Conservation (phyloP, 768 basidiomycete species). For the Glaciozyma martinii region DNA sequence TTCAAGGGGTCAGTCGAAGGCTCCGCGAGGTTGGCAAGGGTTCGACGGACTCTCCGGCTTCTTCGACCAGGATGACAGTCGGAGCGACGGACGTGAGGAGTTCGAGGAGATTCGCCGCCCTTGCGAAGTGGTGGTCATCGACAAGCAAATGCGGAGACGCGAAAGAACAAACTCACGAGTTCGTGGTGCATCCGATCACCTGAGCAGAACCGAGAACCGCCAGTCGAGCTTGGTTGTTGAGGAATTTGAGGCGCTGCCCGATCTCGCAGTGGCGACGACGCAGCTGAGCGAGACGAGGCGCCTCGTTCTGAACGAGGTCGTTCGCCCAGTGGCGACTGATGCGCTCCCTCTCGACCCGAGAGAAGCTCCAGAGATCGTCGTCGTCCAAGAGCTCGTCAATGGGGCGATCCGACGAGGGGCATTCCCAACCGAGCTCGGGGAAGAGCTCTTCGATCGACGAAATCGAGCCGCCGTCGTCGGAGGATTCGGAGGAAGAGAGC, state of each 20-base stretch:
- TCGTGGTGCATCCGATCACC: slow-evolving; percentile 69
- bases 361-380: slow-evolving; percentile 52
- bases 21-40: too few relatives aligned
- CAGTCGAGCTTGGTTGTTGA: slow-evolving; percentile 45
- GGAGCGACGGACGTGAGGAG: slow-evolving; percentile 50
- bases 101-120: slow-evolving; percentile 55
- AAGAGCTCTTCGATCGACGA: not conserved
- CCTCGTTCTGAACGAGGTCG: slow-evolving; percentile 40
- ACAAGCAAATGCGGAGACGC: too few relatives aligned
- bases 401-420: slow-evolving; percentile 40
- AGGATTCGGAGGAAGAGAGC: too few relatives aligned
- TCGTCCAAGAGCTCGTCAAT: slow-evolving; percentile 42
- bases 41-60: slow-evolving; percentile 58
- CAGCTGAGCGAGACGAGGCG: slow-evolving; percentile 40
- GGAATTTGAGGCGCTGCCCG: slow-evolving; percentile 43
- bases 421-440: not conserved
- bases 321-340: slow-evolving; percentile 49
- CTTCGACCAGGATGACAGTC: slow-evolving; percentile 61
- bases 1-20: not conserved
- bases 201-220: slow-evolving; percentile 50
- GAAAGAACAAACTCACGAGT: slow-evolving; percentile 29
- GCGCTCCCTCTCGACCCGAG: slow-evolving; percentile 45
- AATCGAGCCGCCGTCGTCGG: not conserved
- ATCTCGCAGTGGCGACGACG: slow-evolving; percentile 45
- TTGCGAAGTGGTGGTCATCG: slow-evolving; percentile 38